phyloP scores from a whole-genome alignment of 371 early-diverging fungal genomes.

The Zopfochytrium polystomum region DNA sequence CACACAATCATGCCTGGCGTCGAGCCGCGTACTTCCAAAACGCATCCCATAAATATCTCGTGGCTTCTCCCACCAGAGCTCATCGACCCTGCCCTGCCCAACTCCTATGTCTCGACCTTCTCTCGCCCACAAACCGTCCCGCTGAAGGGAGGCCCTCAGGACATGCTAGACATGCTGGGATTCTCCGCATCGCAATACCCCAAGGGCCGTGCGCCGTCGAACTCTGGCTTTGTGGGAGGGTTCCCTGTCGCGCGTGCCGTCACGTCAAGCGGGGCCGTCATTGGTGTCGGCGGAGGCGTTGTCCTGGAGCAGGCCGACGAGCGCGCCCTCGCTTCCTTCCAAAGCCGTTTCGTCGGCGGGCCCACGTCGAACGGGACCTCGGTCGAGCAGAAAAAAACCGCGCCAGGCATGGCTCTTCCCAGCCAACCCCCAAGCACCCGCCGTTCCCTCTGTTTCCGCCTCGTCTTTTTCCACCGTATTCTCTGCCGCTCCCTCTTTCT shows the following conservation, averaged over 20 bases:
- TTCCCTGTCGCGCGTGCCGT: slow-evolving; percentile 16
- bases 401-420: background rate
- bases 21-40: slow-evolving; percentile 23
- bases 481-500: background rate
- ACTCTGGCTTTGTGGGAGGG: slow-evolving; percentile 25
- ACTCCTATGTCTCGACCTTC: background rate
- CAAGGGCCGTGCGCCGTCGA: slow-evolving; percentile 23
- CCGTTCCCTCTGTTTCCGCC: too few species aligned
- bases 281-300: background rate
- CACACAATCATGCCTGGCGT: background rate
- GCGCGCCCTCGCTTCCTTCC: too few species aligned
- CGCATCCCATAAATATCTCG: slow-evolving; percentile 38
- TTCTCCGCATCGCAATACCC: slow-evolving; percentile 12
- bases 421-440: too few species aligned
- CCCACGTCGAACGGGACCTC: background rate
- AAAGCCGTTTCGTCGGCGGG: background rate
- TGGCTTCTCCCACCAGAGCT: slow-evolving; percentile 37
- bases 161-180: slow-evolving; percentile 21
- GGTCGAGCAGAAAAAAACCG: background rate
- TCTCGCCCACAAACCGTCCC: background rate
- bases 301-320: background rate
- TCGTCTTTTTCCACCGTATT: too few species aligned
- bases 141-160: slow-evolving; percentile 6
- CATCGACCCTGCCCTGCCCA: background rate
- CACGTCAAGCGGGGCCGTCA: background rate